Evolutionary conservation across 2,329 filamentous ascomycete genomes (phyloP).

Genomic region (Scedosporium apiospermum): DNA sequence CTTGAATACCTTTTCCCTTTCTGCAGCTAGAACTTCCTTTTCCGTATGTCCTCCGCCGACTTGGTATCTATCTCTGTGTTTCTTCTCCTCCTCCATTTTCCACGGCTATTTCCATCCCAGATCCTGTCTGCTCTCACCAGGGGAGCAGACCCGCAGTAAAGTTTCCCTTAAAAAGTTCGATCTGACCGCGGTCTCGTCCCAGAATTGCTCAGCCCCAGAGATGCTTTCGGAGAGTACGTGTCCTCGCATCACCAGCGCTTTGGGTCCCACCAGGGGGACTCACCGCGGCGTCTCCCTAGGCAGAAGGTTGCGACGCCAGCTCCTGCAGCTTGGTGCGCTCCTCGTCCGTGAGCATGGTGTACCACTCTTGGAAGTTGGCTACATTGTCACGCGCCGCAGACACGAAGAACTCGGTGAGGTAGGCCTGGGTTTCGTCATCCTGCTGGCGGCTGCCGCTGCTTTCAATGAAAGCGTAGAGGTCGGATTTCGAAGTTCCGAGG

Average conservation of each 20-base stretch:
- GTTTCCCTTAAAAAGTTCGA: not conserved
- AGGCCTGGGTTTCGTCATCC: conserved; percentile 86
- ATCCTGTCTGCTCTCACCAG: not conserved
- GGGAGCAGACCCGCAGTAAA: not conserved
- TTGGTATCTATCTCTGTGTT: not conserved
- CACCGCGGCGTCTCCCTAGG: conserved; percentile 5
- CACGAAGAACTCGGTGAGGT: conserved; percentile 74
- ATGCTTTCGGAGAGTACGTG: conserved; percentile 6
- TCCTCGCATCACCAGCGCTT: conserved; percentile 3
- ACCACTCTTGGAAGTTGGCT: conserved; percentile 48
- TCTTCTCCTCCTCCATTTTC: not conserved
- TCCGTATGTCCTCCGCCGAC: not conserved
- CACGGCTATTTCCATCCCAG: not conserved
- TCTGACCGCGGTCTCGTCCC: not conserved
- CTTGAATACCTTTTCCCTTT: too few relatives aligned
- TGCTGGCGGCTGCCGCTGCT: conserved; percentile 52
- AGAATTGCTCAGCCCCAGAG: conserved; percentile 3
- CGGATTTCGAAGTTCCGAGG: conserved; percentile 55
- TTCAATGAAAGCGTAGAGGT: conserved; percentile 71
- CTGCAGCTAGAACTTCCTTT: not conserved
- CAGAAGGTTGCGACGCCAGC: conserved; percentile 28
- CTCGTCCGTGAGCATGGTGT: conserved; percentile 41
- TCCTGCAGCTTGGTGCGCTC: conserved; percentile 48
- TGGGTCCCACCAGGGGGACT: not conserved
- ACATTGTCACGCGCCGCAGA: conserved; percentile 45